Base-by-base conservation (phyloP, 108 stramenopile genomes). In the Parietichytrium sp. region DNA sequence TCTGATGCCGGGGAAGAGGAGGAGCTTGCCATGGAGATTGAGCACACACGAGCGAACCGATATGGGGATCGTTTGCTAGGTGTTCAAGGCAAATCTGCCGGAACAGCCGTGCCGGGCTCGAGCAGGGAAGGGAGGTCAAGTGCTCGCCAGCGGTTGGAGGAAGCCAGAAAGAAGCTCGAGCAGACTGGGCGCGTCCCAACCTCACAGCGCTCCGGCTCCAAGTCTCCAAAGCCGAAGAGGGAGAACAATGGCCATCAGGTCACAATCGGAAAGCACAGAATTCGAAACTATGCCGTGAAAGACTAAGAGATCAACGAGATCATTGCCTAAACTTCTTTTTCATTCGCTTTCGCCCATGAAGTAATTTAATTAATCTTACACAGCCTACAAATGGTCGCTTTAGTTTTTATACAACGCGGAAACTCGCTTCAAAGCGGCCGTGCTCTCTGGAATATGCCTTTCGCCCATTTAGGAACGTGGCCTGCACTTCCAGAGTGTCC, bases 201-300 rank as follows among this genome's bases (percentile, higher is more conserved):
- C 54, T 55, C 26, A 20, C 25, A 20, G 29, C 16, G 54, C 54
- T 1, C 61, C 52, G 52, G 2, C 52, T 29, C 6, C 25, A n/a
- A 6, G 54, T 26, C 7, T 26, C 54, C 23, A 12, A n/a, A 8
- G 54, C 54, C 25, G 27, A n/a, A 15, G 26, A 6, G 54, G 0
- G 25, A 15, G 20, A n/a, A n/a, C 54, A 18, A 50, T 50, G 6
- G 38, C 8, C 38, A 42, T 10, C 61, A 72, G 61, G 38, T 72
- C 42, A 33, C 36, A 42, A 72, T 72, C 23, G 61, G 61, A 15
- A 23, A 16, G 61, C 61, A 72, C 12, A 16, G 61, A 25, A 72
- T 72, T 2, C 61, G 61, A n/a, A 72, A 72, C 33, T 72, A 72
- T 42, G 45, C 36, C 61, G 42, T 72, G 38, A 33, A 42, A 8